Percentiles rank a stretch among this genome's conserved stretches.
Evolutionary conservation across 768 basidiomycete species (phyloP).

Genomic region (Hericium erinaceus): DNA sequence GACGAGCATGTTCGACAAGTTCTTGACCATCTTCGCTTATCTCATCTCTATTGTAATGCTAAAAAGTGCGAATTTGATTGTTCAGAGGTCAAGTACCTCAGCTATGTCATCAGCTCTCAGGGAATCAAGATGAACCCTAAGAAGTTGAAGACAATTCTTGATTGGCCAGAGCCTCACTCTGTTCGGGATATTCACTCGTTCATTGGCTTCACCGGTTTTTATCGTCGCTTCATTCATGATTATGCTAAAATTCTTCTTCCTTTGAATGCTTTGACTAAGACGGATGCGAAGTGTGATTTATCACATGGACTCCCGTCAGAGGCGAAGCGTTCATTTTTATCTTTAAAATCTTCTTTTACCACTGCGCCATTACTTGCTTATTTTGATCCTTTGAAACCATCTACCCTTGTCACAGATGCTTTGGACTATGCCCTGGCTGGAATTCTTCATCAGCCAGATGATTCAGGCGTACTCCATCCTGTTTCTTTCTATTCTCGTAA

Average conservation of each 20-base stretch:
- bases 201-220: slow-evolving; percentile 32
- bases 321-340: slow-evolving; percentile 19
- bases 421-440: slow-evolving; percentile 7
- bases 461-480: slow-evolving; percentile 23
- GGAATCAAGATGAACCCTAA: slow-evolving; percentile 28
- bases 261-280: slow-evolving; percentile 20
- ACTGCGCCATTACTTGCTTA: slow-evolving; percentile 20
- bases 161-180: slow-evolving; percentile 29
- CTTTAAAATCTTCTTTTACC: slow-evolving; percentile 20
- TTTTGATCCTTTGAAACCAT: slow-evolving; percentile 5
- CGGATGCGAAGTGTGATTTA: slow-evolving; percentile 22
- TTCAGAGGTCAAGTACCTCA: slow-evolving; percentile 21
- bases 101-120: slow-evolving; percentile 21
- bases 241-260: slow-evolving; percentile 24
- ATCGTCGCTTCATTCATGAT: slow-evolving; percentile 22
- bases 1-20: slow-evolving; percentile 10
- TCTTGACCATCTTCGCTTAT: slow-evolving; percentile 20
- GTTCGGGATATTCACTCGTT: slow-evolving; percentile 31
- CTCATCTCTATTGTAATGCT: slow-evolving; percentile 20
- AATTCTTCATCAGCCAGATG: slow-evolving; percentile 20
- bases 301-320: not conserved
- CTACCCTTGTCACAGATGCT: not conserved
- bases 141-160: slow-evolving; percentile 27
- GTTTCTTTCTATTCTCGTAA: slow-evolving; percentile 30
- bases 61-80: slow-evolving; percentile 30